Evolutionary conservation across 2,329 filamentous ascomycete genomes (phyloP).

Genomic region (Didymosphaeria variabile): DNA sequence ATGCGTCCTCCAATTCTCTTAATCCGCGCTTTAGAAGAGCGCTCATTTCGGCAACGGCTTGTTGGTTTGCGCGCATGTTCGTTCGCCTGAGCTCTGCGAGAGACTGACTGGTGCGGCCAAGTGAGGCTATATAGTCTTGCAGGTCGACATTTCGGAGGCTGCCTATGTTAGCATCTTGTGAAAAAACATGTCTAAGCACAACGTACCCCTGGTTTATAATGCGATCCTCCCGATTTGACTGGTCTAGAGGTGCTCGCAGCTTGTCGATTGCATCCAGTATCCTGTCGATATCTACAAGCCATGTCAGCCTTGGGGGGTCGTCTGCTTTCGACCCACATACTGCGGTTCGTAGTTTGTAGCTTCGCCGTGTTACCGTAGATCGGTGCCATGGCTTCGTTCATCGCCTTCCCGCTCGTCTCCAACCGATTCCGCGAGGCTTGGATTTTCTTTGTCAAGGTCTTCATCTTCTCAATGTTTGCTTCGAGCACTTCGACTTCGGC

Average conservation of each 20-base stretch:
- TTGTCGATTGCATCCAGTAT: constrained; percentile 88
- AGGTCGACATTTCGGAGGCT: constrained; percentile 84
- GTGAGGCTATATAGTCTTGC: constrained; percentile 83
- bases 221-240: constrained; percentile 88
- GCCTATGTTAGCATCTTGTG: constrained; percentile 22
- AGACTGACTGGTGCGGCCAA: constrained; percentile 89
- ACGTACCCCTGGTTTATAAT: constrained; percentile 80
- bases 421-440: constrained; percentile 84
- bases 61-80: constrained; percentile 92
- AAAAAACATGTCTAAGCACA: constrained; percentile 23
- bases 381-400: constrained; percentile 90
- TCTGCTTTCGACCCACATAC: constrained; percentile 57
- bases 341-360: constrained; percentile 85
- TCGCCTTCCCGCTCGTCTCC: constrained; percentile 87
- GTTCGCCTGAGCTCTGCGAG: constrained; percentile 84
- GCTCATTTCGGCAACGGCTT: constrained; percentile 82
- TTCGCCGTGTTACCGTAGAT: constrained; percentile 92
- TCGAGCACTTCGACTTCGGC: constrained; percentile 73
- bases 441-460: constrained; percentile 93
- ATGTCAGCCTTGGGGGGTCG: constrained; percentile 15
- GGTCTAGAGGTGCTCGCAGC: constrained; percentile 88
- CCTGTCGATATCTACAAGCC: constrained; percentile 76
- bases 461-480: constrained; percentile 86
- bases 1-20: constrained; percentile 83
- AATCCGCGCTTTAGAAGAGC: constrained; percentile 81